Conservation (phyloP, 2,329 filamentous ascomycete species). For the Pseudogymnoascus sp. region DNA sequence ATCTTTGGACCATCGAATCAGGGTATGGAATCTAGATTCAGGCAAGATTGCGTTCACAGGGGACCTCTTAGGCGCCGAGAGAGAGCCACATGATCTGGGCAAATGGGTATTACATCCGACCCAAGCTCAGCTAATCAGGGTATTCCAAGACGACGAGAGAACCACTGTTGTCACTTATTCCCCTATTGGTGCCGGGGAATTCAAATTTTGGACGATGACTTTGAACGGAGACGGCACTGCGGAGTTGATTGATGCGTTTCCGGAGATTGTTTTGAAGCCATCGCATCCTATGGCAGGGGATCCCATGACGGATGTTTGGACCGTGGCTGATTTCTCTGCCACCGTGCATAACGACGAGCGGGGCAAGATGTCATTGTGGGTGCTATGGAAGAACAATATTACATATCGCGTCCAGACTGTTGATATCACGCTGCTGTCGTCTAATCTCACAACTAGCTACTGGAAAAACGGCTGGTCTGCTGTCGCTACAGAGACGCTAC, state of each 20-base stretch:
- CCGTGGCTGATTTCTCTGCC: conserved; percentile 66
- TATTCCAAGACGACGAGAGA: conserved; percentile 54
- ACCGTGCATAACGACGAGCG: conserved; percentile 43
- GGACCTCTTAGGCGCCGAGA: conserved; percentile 65
- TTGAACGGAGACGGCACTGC: conserved; percentile 53
- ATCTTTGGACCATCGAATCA: conserved; percentile 79
- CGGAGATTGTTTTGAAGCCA: conserved; percentile 57
- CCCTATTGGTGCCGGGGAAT: conserved; percentile 77
- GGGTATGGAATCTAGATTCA: conserved; percentile 80
- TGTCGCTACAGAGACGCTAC: conserved; percentile 53
- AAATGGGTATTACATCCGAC: conserved; percentile 73
- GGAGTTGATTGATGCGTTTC: conserved; percentile 64
- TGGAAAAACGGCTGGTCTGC: conserved; percentile 66
- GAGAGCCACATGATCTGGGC: conserved; percentile 59
- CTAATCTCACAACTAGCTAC: conserved; percentile 46
- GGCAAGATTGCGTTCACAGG: conserved; percentile 69
- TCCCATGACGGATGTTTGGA: conserved; percentile 71
- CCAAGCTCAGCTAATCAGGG: conserved; percentile 66
- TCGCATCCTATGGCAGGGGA: conserved; percentile 61
- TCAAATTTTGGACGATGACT: conserved; percentile 83
- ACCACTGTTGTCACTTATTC: conserved; percentile 72
- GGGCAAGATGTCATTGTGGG: conserved; percentile 59
- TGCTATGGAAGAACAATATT: conserved; percentile 78
- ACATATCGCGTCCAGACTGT: conserved; percentile 61
- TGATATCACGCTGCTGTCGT: neutral